Conservation (phyloP, 306 rosid species). For the Corylus americana region DNA sequence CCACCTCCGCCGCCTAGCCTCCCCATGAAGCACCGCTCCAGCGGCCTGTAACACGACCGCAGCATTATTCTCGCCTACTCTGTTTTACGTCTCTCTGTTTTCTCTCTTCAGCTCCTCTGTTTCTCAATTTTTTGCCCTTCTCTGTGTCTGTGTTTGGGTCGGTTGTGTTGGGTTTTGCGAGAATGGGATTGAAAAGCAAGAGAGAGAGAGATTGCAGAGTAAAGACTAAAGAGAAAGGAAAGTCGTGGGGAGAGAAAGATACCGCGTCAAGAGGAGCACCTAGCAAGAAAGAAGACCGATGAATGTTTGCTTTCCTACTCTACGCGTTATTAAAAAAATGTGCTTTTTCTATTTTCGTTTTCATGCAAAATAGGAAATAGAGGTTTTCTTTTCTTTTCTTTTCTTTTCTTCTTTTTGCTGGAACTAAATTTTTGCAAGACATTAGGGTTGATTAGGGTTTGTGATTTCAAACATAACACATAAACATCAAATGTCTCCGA, state of each 20-base stretch:
- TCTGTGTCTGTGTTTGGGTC: neutral
- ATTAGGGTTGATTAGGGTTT: too few relatives aligned
- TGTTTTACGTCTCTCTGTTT: too few relatives aligned
- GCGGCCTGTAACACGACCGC: constrained; percentile 43
- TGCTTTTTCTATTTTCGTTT: neutral
- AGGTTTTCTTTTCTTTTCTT: neutral
- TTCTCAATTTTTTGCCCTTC: neutral
- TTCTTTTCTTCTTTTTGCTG: neutral
- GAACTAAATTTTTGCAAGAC: too few relatives aligned
- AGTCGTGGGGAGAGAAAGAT: constrained; percentile 5
- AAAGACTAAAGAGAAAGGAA: constrained; percentile 14
- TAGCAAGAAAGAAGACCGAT: neutral
- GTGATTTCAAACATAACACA: too few relatives aligned
- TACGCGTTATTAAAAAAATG: constrained; percentile 14
- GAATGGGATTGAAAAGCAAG: neutral
- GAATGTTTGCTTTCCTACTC: constrained; percentile 8
- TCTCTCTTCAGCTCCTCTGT: neutral
- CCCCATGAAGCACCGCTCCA: constrained; percentile 57
- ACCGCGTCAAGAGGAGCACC: constrained; percentile 39
- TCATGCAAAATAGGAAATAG: neutral
- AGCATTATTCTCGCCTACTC: constrained; percentile 44
- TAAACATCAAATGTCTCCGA: too few relatives aligned
- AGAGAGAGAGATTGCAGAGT: constrained; percentile 19
- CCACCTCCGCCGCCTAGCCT: constrained; percentile 34
- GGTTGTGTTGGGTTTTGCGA: constrained; percentile 7